phyloP scores from a whole-genome alignment of 441 rosid genomes.

The Lepidium campestre region DNA sequence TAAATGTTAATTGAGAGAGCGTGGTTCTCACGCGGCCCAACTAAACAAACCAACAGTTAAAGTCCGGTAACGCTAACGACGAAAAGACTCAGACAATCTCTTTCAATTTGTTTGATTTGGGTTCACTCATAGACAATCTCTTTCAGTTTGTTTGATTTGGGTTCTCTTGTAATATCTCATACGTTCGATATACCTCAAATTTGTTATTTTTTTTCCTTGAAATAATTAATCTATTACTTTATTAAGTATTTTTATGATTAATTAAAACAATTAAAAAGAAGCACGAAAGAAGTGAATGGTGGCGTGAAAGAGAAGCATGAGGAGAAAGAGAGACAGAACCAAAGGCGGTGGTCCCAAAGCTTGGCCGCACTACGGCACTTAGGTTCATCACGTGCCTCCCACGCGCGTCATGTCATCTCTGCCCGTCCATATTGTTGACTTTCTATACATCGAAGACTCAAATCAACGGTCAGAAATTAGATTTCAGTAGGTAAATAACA shows the following conservation, averaged over 20 bases:
- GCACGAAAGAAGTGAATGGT: constrained; percentile 17
- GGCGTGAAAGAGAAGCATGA: constrained; percentile 31
- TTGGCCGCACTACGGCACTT: constrained; percentile 16
- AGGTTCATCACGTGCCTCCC: constrained; percentile 16
- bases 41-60: not conserved
- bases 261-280: not conserved
- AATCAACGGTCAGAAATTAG: constrained; percentile 1
- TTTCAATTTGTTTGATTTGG: not conserved
- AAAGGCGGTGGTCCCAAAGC: constrained; percentile 24
- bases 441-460: not conserved
- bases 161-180: not conserved
- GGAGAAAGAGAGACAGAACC: not conserved
- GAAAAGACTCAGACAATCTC: not conserved
- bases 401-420: not conserved
- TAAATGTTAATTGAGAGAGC: not conserved
- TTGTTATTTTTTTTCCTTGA: not conserved
- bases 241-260: too few relatives aligned
- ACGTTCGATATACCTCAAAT: not conserved
- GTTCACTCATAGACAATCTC: not conserved
- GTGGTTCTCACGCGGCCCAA: not conserved
- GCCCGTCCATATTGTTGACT: not conserved
- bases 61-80: not conserved
- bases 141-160: not conserved
- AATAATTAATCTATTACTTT: not conserved
- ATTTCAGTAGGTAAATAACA: not conserved